phyloP scores from a whole-genome alignment of 2,329 filamentous ascomycete species.

The Sporothrix luriei region DNA sequence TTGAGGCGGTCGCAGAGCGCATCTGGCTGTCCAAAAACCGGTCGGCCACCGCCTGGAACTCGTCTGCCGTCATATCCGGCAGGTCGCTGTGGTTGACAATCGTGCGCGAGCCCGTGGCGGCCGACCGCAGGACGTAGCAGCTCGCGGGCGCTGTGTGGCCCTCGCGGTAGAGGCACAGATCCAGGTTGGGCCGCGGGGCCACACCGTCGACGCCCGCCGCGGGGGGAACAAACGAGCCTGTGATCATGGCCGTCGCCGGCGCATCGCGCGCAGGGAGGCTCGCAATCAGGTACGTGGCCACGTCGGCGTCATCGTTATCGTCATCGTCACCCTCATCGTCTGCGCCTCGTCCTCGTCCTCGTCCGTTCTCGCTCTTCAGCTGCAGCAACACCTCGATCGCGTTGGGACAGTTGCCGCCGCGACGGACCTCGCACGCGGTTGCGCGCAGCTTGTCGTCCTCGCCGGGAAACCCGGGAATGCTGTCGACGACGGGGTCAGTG shows the following conservation, averaged over 20 bases:
- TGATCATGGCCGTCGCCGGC: conserved; percentile 22
- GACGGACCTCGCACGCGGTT: conserved; percentile 58
- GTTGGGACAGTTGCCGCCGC: conserved; percentile 75
- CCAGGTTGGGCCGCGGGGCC: conserved; percentile 49
- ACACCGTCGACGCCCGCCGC: conserved; percentile 23
- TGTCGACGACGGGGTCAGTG: conserved; percentile 41
- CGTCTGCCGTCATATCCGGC: conserved; percentile 65
- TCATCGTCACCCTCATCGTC: no score
- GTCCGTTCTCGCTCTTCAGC: conserved; percentile 43
- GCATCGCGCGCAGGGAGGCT: conserved; percentile 59
- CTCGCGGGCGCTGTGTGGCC: conserved; percentile 61
- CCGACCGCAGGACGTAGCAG: conserved; percentile 69
- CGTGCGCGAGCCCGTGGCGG: conserved; percentile 62
- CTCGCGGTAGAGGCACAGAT: conserved; percentile 62
- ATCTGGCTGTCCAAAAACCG: conserved; percentile 40
- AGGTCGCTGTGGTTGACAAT: conserved; percentile 71
- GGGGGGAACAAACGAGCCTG: not conserved
- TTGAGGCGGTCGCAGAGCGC: conserved; percentile 39
- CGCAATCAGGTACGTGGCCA: conserved; percentile 52
- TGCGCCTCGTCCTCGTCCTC: no score
- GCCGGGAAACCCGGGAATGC: conserved; percentile 65
- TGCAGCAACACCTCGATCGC: conserved; percentile 71
- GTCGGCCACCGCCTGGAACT: conserved; percentile 56
- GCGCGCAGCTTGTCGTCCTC: conserved; percentile 76
- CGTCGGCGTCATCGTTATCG: not conserved